Evolutionary conservation across 2,329 filamentous ascomycete genomes (phyloP).

Genomic region (Torrubiella hemipterigena): DNA sequence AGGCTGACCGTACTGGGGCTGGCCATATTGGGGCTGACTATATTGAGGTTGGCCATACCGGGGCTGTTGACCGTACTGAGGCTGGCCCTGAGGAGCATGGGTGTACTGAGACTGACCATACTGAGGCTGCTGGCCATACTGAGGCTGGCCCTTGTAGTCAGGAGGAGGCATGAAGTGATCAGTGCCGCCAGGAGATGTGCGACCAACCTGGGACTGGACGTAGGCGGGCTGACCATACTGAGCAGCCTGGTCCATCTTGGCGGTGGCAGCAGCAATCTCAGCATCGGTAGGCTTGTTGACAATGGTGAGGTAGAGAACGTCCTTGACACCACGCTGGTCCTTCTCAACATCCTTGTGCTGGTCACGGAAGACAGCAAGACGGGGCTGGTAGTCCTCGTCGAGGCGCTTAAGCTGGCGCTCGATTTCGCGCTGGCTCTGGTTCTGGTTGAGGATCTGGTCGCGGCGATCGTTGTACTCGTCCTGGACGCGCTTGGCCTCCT

Average conservation of each 20-base stretch:
- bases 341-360: constrained; percentile 6
- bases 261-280: constrained; percentile 6
- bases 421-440: constrained; percentile 6
- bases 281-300: constrained; percentile 7
- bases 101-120: no score
- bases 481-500: constrained; percentile 5
- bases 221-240: no score
- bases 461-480: constrained; percentile 6
- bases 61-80: no score
- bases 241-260: constrained; percentile 5
- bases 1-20: no score
- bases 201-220: no score
- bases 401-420: constrained; percentile 6
- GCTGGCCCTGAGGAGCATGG: no score
- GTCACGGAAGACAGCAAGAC: constrained; percentile 5
- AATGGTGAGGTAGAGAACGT: constrained; percentile 7
- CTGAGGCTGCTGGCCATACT: no score
- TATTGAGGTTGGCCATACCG: no score
- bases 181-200: no score
- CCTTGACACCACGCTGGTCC: constrained; percentile 7
- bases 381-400: constrained; percentile 6
- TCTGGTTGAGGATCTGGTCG: constrained; percentile 5
- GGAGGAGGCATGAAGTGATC: no score
- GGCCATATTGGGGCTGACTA: no score
- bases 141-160: no score